These are phyloP conservation scores for Fusarium nematophilum DNA, from an alignment of 2,329 filamentous ascomycete genomes.

Conservation along the genomic window DNA sequence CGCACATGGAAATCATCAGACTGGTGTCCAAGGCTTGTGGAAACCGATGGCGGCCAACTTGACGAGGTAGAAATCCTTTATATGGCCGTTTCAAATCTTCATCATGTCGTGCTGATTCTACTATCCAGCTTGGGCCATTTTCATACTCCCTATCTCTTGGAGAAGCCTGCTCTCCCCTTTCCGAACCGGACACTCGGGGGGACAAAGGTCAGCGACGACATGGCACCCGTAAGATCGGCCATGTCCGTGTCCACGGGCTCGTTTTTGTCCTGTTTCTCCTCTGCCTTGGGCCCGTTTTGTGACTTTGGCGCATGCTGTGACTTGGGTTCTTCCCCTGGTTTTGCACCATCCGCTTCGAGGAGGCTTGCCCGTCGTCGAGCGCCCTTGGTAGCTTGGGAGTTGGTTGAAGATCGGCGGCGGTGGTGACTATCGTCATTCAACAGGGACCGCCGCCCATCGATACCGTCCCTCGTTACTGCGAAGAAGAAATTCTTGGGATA, in stretches of 20 bases:
- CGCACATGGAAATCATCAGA: slow-evolving; percentile 33
- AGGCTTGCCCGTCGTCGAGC: slow-evolving; percentile 49
- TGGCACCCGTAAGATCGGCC: slow-evolving; percentile 72
- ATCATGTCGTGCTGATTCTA: slow-evolving; percentile 50
- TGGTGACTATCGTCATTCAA: slow-evolving; percentile 68
- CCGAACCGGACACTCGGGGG: slow-evolving; percentile 76
- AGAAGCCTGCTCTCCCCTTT: slow-evolving; percentile 65
- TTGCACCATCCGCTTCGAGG: slow-evolving; percentile 39
- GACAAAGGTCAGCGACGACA: slow-evolving; percentile 79
- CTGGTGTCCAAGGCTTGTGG: slow-evolving; percentile 11
- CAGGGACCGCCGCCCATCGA: slow-evolving; percentile 85
- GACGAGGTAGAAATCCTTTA: slow-evolving; percentile 53
- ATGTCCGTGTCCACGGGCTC: slow-evolving; percentile 62
- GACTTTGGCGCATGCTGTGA: slow-evolving; percentile 31
- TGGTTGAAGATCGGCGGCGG: slow-evolving; percentile 60
- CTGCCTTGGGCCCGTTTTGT: slow-evolving; percentile 23
- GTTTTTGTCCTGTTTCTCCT: slow-evolving; percentile 32
- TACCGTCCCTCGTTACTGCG: slow-evolving; percentile 86
- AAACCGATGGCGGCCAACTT: slow-evolving; percentile 18
- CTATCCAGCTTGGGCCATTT: slow-evolving; percentile 36
- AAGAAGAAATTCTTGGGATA: slow-evolving; percentile 93
- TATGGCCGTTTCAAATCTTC: slow-evolving; percentile 45
- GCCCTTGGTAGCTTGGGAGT: slow-evolving; percentile 49
- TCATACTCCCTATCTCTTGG: slow-evolving; percentile 53
- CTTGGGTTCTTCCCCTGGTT: slow-evolving; percentile 26